phyloP scores from a whole-genome alignment of 805 yeast species.

The Metschnikowia vanudenii region DNA sequence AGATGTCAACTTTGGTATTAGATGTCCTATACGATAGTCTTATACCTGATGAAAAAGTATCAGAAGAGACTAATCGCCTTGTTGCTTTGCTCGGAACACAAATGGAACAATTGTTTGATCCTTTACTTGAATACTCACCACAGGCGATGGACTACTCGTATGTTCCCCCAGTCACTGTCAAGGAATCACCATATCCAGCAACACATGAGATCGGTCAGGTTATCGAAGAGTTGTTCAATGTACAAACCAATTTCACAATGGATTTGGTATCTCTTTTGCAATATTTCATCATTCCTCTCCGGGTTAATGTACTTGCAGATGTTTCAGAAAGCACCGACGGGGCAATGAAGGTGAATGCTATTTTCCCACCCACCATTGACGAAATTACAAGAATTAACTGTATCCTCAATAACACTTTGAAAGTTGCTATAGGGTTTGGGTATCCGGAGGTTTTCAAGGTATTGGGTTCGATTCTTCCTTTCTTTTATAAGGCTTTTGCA shows the following conservation, averaged over 20 bases:
- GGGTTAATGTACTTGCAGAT: conserved; percentile 60
- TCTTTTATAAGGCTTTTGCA: conserved; percentile 88
- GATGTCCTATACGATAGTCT: conserved; percentile 69
- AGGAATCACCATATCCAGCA: neutral
- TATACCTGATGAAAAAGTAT: conserved; percentile 37
- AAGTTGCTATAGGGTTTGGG: conserved; percentile 66
- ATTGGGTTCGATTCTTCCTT: conserved; percentile 79
- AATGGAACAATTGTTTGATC: conserved; percentile 84
- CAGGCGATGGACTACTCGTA: conserved; percentile 77
- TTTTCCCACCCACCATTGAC: conserved; percentile 94
- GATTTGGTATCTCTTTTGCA: conserved; percentile 73
- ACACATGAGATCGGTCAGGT: conserved; percentile 21
- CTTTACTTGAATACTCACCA: conserved; percentile 87
- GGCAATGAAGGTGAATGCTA: conserved; percentile 64
- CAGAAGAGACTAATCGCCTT: conserved; percentile 65
- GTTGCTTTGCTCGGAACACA: conserved; percentile 82
- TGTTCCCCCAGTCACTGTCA: conserved; percentile 48
- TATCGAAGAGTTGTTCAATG: conserved; percentile 59
- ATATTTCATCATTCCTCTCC: conserved; percentile 71
- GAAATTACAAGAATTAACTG: conserved; percentile 90
- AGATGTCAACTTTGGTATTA: conserved; percentile 53
- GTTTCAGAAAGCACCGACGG: conserved; percentile 47
- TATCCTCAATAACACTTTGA: conserved; percentile 72
- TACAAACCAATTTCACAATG: conserved; percentile 75
- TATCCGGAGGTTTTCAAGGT: conserved; percentile 75